A percentile compares a stretch with the other conserved stretches of the same genome.
These are phyloP conservation scores for Trichoderma sp. DNA, from an alignment of 2,329 filamentous ascomycete species.

Conservation along the genomic window DNA sequence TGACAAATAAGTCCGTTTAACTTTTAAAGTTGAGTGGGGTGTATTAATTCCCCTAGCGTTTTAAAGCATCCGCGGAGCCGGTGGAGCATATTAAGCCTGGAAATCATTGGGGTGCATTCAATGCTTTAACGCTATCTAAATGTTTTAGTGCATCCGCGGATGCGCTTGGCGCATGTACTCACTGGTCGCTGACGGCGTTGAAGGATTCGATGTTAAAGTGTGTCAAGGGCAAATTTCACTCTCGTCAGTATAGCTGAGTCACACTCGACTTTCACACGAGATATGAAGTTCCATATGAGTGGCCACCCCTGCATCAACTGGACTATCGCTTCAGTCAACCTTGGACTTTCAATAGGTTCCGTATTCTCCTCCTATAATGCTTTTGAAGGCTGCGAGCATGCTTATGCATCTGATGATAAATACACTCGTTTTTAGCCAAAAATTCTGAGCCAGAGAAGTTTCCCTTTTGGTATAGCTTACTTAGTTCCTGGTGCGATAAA, in stretches of 20 bases:
- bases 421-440: background rate
- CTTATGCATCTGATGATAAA: background rate
- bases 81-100: background rate
- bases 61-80: background rate
- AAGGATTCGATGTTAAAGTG: background rate
- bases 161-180: too few relatives aligned
- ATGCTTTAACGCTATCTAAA: background rate
- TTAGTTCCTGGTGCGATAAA: background rate
- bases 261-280: too few relatives aligned
- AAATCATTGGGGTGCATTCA: background rate
- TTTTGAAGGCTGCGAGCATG: background rate
- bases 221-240: background rate
- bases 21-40: background rate
- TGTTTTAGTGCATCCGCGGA: background rate
- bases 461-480: background rate
- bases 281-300: too few relatives aligned
- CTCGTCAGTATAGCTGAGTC: background rate
- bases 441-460: background rate
- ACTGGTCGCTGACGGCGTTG: background rate
- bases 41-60: background rate
- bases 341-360: background rate
- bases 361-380: background rate
- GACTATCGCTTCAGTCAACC: background rate
- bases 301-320: background rate
- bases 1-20: background rate